Percentiles rank a stretch among this genome's conserved stretches.
These are phyloP conservation scores for Aspergillus thermomutatus DNA, from an alignment of 2,329 filamentous ascomycete species.

Conservation along the genomic window DNA sequence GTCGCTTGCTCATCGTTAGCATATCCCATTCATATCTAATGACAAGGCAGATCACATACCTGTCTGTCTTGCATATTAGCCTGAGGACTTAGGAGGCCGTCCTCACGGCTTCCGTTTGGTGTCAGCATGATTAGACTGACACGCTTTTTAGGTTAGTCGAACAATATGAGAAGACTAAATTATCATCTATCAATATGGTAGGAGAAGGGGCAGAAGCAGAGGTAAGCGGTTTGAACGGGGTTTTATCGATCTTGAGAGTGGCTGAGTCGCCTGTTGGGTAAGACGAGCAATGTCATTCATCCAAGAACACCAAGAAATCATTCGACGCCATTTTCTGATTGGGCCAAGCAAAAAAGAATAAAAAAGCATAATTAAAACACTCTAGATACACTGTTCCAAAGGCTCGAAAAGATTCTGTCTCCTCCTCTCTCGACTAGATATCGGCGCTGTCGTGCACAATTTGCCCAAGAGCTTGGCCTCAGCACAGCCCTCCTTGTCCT, in stretches of 20 bases:
- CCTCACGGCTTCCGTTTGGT: constrained; percentile 10
- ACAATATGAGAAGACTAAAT: neutral
- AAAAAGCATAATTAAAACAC: neutral
- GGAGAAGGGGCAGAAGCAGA: neutral
- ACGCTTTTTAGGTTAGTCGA: constrained; percentile 4
- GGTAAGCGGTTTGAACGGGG: neutral
- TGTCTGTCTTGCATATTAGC: constrained; percentile 6
- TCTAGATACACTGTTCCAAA: neutral
- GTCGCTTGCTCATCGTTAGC: constrained; percentile 3
- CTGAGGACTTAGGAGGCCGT: constrained; percentile 11
- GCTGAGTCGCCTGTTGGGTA: neutral
- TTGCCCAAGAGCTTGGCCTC: neutral
- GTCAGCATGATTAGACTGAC: constrained; percentile 16
- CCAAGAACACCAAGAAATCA: too few species aligned
- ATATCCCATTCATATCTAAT: neutral
- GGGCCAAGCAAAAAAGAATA: neutral
- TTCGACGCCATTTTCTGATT: neutral
- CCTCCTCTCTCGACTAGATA: neutral
- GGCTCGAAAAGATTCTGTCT: neutral
- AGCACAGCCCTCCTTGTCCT: neutral
- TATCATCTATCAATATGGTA: constrained; percentile 1
- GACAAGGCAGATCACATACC: constrained; percentile 5
- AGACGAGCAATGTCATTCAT: too few species aligned
- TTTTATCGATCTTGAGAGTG: neutral
- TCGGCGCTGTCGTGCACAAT: too few species aligned